Base-by-base conservation (phyloP, 495 filamentous ascomycete genomes). In the Coniosporium apollinis region DNA sequence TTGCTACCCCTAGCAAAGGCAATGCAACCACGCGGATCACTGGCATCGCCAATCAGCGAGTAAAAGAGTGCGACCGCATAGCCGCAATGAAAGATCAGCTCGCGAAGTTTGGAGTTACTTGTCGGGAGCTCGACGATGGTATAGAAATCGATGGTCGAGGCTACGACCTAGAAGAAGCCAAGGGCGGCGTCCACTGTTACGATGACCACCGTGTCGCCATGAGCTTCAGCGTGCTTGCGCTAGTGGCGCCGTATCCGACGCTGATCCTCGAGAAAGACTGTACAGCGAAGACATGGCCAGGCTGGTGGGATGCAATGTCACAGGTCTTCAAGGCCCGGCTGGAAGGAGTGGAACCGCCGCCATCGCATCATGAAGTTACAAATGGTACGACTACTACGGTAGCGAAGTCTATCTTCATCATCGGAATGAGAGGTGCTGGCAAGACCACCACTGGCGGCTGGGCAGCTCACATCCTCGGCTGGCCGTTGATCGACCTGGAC, bases 41-140 rank as follows among this genome's bases (percentile, higher is more conserved):
- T 16, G 89, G 89, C 30, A 99, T 99, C 55, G 86, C 89, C n/a
- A 99, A 99, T 52, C 89, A 99, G 54, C 72, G 87, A 41, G 85
- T 94, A 41, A 99, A 99, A 55, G 89, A 99, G 55, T 99, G 89
- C 63, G 91, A 99, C 55, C 79, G 89, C 19, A 96, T 99, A 48
- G 64, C 69, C 47, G 91, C 91, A 26, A 96, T 99, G 91, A 84
- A 87, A 46, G 82, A 86, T 42, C 74, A 96, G 55, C 70, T 99
- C 25, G 79, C 78, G n/a, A 94, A 94, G 49, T 99, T 93, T 48
- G 87, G 89, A 8, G 83, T 99, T 4, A 58, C 64, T 10, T 94
- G 84, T 53, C 68, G 75, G 9, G 82, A 93, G 51, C 72, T 91
- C 26, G 82, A 91, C 25, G 86, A 99, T 53, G 89, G 89, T 22